Conservation (phyloP, 768 basidiomycete species). For the Pholiota microspora region DNA sequence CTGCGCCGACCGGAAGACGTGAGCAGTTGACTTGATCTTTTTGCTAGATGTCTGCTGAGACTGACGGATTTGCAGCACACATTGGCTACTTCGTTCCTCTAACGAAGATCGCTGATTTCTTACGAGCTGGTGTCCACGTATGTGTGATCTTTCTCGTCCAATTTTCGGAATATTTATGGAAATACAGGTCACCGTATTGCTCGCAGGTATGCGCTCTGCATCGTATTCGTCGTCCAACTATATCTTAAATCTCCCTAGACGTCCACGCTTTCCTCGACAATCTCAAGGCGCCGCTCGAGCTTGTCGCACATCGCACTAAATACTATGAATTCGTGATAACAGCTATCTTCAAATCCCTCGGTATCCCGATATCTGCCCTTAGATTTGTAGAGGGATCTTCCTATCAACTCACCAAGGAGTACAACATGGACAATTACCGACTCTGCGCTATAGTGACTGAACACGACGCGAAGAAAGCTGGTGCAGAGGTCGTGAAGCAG, state of each 20-base stretch:
- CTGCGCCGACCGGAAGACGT: conserved; percentile 94
- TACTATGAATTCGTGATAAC: conserved; percentile 87
- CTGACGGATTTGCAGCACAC: conserved; percentile 61
- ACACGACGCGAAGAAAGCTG: conserved; percentile 97
- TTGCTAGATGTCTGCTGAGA: neutral
- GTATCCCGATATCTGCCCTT: conserved; percentile 84
- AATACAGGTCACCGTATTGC: conserved; percentile 67
- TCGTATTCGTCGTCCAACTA: neutral
- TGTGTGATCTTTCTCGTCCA: conserved; percentile 8
- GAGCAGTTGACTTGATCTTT: conserved; percentile 28
- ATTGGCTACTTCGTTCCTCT: conserved; percentile 96
- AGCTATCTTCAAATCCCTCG: conserved; percentile 83
- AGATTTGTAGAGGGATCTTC: conserved; percentile 87
- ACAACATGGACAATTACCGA: conserved; percentile 93
- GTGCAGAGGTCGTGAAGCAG: conserved; percentile 98
- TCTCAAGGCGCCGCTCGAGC: conserved; percentile 90
- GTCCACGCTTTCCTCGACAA: conserved; percentile 98
- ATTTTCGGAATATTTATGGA: conserved; percentile 13
- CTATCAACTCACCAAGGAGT: conserved; percentile 89
- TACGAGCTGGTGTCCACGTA: conserved; percentile 88
- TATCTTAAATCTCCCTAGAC: conserved; percentile 43
- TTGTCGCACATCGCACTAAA: conserved; percentile 81
- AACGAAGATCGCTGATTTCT: conserved; percentile 94
- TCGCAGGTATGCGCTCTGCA: conserved; percentile 56
- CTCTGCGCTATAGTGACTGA: conserved; percentile 90